These are phyloP conservation scores for Paecilomyces dactylethromorphus DNA, from an alignment of 2,329 filamentous ascomycete genomes.

Conservation along the genomic window DNA sequence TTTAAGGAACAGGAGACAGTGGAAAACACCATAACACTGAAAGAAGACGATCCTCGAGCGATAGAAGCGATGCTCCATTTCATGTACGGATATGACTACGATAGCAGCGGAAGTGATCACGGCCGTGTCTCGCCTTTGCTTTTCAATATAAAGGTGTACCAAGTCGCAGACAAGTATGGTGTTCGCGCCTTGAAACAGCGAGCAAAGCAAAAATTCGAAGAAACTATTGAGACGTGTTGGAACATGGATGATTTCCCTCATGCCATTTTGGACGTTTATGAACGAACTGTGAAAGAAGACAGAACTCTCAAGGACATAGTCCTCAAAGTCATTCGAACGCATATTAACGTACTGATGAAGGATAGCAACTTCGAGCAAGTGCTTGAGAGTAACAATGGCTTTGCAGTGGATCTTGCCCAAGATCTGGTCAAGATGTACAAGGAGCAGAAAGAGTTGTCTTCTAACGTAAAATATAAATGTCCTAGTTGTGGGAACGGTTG, in stretches of 20 bases:
- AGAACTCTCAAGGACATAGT: neutral
- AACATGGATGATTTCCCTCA: slow-evolving; percentile 11
- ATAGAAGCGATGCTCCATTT: slow-evolving; percentile 18
- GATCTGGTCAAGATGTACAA: no score
- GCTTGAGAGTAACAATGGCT: no score
- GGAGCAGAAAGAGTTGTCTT: no score
- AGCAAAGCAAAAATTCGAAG: slow-evolving; percentile 14
- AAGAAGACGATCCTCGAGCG: slow-evolving; percentile 4
- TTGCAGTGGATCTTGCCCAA: no score
- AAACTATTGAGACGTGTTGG: slow-evolving; percentile 11
- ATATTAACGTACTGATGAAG: no score
- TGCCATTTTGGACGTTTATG: neutral
- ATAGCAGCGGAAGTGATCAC: slow-evolving; percentile 9
- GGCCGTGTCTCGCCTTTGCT: slow-evolving; percentile 12
- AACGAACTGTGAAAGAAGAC: neutral
- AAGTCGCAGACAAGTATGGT: slow-evolving; percentile 18
- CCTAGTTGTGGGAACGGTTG: no score
- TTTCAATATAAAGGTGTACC: slow-evolving; percentile 17
- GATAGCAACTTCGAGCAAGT: no score
- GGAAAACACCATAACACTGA: slow-evolving; percentile 7
- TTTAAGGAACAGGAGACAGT: neutral
- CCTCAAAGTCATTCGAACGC: no score
- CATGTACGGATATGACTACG: slow-evolving; percentile 18
- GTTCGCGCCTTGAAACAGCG: slow-evolving; percentile 12
- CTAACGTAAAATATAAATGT: no score